Evolutionary conservation across 2,329 filamentous ascomycete species (phyloP), one percentile per base, ranked within the genome.

Genomic region (Thielaviopsis punctulata): DNA sequence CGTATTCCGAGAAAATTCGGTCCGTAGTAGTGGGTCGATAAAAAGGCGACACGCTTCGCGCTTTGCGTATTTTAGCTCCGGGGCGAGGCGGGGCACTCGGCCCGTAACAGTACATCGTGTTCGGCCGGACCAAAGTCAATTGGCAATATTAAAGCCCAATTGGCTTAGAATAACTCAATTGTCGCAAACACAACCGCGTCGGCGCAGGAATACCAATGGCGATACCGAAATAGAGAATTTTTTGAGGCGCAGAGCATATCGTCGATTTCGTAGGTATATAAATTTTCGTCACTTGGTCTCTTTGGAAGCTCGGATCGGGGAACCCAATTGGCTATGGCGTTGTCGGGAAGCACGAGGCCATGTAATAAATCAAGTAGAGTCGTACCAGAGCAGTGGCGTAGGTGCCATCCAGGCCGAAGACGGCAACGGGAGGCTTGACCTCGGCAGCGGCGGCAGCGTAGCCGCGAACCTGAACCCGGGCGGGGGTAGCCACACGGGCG

Each of bases 331-430:
- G 47, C 22, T 5, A 15, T 18, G n/a, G 18, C 21, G 27, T 48
- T 25, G 24, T 36, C 24, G 24, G 46, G 21, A 27, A 22, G 23
- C 22, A 25, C 25, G 4, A 39, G 21, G 15, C n/a, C n/a, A 33
- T 12, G 15, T 5, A 33, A 33, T 33, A 33, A 12, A 13, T 33
- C n/a, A 46, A 25, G 45, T 21, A 45, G 23, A 49, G 55, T 60
- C 86, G 69, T 90, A 98, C 92, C 82, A 98, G 78, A 74, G 92
- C 92, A 73, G 84, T 88, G 68, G 92, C 92, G 74, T 98, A 98
- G 67, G 90, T 96, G 70, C 92, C 92, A 71, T 96, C 92, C 66
- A 98, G 74, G 62, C 92, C 92, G 72, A 87, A 98, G 65, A 98
- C 79, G 63, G 89, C 79, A 66, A 95, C 76, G 61, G 92, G 92